Conservation (phyloP, 2,329 filamentous ascomycete genomes). For the Apiospora arundinis region DNA sequence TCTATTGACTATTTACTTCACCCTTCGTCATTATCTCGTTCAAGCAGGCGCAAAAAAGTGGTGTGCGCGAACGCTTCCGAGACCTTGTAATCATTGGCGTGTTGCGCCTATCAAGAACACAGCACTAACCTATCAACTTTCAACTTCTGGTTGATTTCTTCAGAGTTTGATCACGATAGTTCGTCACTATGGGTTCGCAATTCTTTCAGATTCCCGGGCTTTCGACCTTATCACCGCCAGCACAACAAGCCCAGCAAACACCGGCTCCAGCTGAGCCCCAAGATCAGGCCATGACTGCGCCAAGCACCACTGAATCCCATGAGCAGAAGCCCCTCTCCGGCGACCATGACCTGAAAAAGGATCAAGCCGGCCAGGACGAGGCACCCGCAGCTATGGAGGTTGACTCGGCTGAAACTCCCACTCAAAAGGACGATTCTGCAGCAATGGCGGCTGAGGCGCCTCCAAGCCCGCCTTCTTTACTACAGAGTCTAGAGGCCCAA, state of each 20-base stretch:
- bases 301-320: neutral
- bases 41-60: neutral
- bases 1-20: neutral
- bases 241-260: constrained; percentile 23
- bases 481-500: constrained; percentile 40
- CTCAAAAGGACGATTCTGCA: constrained; percentile 3
- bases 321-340: neutral
- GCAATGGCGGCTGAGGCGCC: constrained; percentile 29
- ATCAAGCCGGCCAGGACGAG: neutral
- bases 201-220: constrained; percentile 39
- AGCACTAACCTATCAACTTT: neutral
- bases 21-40: neutral
- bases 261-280: neutral
- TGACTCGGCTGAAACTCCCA: constrained; percentile 22
- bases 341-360: neutral
- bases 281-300: neutral
- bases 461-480: constrained; percentile 41
- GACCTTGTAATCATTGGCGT: neutral
- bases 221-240: constrained; percentile 28
- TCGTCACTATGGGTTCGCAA: constrained; percentile 30
- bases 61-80: neutral
- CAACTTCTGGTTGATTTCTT: neutral
- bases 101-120: neutral
- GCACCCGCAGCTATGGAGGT: constrained; percentile 26
- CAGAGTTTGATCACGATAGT: neutral